These are phyloP conservation scores for Serendipita indica DNA, from an alignment of 768 basidiomycete genomes.

Conservation along the genomic window DNA sequence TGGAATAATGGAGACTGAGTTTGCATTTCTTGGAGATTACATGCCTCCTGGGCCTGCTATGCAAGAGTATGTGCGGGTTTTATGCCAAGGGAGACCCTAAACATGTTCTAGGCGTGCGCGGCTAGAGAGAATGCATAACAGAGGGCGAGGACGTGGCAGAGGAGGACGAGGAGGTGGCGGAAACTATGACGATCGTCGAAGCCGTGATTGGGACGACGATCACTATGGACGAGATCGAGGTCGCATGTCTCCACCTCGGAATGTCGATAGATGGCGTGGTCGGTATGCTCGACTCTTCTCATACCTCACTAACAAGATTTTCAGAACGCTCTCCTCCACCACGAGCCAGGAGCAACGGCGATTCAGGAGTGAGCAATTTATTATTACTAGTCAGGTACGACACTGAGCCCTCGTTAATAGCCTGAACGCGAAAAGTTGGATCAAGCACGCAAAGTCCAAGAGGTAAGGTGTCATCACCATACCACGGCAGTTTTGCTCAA, in stretches of 20 bases:
- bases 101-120: conserved; percentile 9
- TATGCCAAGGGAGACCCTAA: conserved; percentile 3
- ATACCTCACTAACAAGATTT: conserved; percentile 11
- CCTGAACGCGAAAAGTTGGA: conserved; percentile 66
- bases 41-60: conserved; percentile 29
- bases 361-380: background rate
- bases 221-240: conserved; percentile 28
- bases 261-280: background rate
- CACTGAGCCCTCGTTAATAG: background rate
- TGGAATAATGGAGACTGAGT: conserved; percentile 76
- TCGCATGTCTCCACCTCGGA: conserved; percentile 27
- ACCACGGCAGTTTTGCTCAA: background rate
- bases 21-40: conserved; percentile 48
- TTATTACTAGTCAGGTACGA: background rate
- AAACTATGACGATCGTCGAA: conserved; percentile 23
- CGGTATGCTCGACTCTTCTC: background rate
- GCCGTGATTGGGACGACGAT: conserved; percentile 21
- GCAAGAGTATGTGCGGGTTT: conserved; percentile 12
- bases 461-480: conserved; percentile 26
- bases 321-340: conserved; percentile 11
- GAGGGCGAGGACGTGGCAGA: conserved; percentile 10
- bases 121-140: background rate
- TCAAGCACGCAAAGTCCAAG: conserved; percentile 76
- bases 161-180: conserved; percentile 25
- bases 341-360: conserved; percentile 4